Percentiles rank a stretch among this genome's conserved stretches.
Conservation (phyloP, 2,329 filamentous ascomycete genomes). For the Aspergillus ustus region DNA sequence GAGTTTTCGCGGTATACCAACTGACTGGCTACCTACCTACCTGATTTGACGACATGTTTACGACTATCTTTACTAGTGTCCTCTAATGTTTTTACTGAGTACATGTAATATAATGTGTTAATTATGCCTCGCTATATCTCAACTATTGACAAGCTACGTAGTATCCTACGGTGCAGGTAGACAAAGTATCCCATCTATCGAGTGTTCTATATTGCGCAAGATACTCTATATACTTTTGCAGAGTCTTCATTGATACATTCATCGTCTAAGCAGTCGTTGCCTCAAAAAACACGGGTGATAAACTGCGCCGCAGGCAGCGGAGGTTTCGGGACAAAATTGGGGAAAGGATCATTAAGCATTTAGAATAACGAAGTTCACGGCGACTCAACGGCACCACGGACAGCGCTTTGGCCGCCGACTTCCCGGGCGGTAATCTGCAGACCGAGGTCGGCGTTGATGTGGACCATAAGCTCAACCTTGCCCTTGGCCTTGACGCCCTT, state of each 20-base stretch:
- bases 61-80: constrained; percentile 16
- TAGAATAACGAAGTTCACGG: constrained; percentile 22
- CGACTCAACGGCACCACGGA: constrained; percentile 65
- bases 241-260: constrained; percentile 31
- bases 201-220: constrained; percentile 21
- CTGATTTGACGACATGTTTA: constrained; percentile 10
- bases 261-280: constrained; percentile 28
- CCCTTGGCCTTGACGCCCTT: constrained; percentile 82
- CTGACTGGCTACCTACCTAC: not conserved
- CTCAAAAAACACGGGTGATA: not conserved
- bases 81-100: constrained; percentile 9
- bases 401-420: constrained; percentile 83
- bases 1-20: constrained; percentile 1
- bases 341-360: constrained; percentile 10
- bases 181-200: constrained; percentile 19
- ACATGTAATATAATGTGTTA: constrained; percentile 25
- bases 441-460: constrained; percentile 77
- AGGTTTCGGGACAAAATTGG: constrained; percentile 2
- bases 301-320: no score
- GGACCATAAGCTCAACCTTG: constrained; percentile 93
- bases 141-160: not conserved
- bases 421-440: constrained; percentile 83
- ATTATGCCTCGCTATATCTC: not conserved
- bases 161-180: not conserved
- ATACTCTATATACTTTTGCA: constrained; percentile 30